phyloP scores from a whole-genome alignment of 495 filamentous ascomycete genomes.

The Lentithecium fluviatile region DNA sequence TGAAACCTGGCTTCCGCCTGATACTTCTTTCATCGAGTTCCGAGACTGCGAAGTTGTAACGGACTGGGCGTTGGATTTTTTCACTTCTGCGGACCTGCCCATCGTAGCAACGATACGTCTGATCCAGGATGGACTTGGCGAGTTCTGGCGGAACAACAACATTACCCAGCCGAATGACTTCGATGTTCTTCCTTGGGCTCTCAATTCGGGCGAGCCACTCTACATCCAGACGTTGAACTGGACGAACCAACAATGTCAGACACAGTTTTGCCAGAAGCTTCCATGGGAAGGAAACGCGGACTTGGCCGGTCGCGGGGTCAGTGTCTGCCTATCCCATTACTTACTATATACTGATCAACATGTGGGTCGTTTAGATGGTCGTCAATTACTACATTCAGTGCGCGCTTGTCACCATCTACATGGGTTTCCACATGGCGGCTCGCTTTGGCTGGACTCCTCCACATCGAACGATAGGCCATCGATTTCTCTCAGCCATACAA shows the following conservation, averaged over 20 bases:
- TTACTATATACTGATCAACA: not conserved
- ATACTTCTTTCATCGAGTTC: not conserved
- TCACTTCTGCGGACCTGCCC: not conserved
- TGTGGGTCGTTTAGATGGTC: not conserved
- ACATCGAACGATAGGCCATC: not conserved
- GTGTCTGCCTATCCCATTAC: too few species aligned
- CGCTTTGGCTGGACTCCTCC: not conserved
- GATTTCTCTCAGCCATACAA: not conserved
- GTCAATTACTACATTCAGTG: not conserved
- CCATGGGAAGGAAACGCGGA: constrained; percentile 2
- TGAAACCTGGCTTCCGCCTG: not conserved
- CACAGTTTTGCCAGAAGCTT: not conserved
- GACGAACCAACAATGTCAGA: not conserved
- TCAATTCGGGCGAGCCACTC: not conserved
- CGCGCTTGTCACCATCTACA: not conserved
- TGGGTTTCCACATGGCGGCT: not conserved
- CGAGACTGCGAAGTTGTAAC: not conserved
- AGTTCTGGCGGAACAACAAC: constrained; percentile 1
- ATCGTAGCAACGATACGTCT: not conserved
- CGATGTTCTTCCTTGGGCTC: not conserved
- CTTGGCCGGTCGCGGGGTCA: not conserved
- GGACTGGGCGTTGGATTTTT: not conserved
- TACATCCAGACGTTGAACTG: not conserved
- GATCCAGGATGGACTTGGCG: not conserved
- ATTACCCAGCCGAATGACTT: not conserved